phyloP scores from a whole-genome alignment of 1,139 yeast species.

The Pichia sp. region DNA sequence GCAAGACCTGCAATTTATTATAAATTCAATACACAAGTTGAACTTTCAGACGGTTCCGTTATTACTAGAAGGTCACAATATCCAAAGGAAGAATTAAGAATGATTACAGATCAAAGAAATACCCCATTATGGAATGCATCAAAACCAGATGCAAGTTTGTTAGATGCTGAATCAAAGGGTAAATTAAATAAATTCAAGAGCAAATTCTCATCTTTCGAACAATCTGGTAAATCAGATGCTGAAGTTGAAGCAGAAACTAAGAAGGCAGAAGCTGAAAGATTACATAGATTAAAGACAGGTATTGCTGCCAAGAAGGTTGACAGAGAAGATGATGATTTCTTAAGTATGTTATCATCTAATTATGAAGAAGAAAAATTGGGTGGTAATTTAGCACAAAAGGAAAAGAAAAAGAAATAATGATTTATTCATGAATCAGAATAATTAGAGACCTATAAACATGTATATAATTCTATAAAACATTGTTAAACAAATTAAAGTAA shows the following conservation, averaged over 20 bases:
- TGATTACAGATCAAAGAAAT: slow-evolving; percentile 85
- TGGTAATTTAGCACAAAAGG: slow-evolving; percentile 30
- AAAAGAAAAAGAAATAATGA: slow-evolving; percentile 23
- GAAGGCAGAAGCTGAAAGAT: slow-evolving; percentile 25
- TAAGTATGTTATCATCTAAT: slow-evolving; percentile 27
- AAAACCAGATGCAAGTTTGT: slow-evolving; percentile 65
- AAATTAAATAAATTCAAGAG: slow-evolving; percentile 79
- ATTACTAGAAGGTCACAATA: slow-evolving; percentile 75
- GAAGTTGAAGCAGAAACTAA: slow-evolving; percentile 24
- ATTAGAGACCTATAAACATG: too few species aligned
- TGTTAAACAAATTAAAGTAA: not conserved
- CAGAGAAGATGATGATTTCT: slow-evolving; percentile 26
- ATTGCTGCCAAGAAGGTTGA: slow-evolving; percentile 19
- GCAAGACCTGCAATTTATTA: slow-evolving; percentile 91
- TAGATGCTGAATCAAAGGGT: slow-evolving; percentile 81
- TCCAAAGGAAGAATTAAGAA: slow-evolving; percentile 80
- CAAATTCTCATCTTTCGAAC: slow-evolving; percentile 56
- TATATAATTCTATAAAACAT: too few species aligned
- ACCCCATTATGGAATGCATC: slow-evolving; percentile 84
- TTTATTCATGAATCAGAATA: not conserved
- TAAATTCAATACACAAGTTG: slow-evolving; percentile 81
- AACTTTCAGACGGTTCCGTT: slow-evolving; percentile 90
- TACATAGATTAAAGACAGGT: slow-evolving; percentile 26
- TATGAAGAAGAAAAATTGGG: slow-evolving; percentile 30
- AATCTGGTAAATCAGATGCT: slow-evolving; percentile 28